Evolutionary conservation across 2,329 filamentous ascomycete genomes (phyloP).

Genomic region (Daldinia eschscholtzii): DNA sequence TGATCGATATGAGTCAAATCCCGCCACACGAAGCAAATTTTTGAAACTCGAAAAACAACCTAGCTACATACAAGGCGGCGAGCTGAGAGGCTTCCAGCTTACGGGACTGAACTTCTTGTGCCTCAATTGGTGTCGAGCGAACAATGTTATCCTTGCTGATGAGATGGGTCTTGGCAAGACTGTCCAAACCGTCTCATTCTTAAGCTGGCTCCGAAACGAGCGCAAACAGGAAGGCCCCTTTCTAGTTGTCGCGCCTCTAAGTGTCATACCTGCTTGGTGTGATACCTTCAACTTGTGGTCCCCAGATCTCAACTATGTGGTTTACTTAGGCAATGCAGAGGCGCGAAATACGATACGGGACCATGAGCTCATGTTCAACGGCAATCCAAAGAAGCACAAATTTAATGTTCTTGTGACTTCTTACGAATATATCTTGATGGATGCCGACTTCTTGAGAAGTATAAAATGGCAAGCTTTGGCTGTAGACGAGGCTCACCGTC

Average conservation of each 20-base stretch:
- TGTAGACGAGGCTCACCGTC: slow-evolving; percentile 94
- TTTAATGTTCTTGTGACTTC: slow-evolving; percentile 99
- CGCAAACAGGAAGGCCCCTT: slow-evolving; percentile 93
- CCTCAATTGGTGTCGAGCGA: slow-evolving; percentile 93
- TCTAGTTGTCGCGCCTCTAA: slow-evolving; percentile 95
- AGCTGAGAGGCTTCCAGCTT: slow-evolving; percentile 92
- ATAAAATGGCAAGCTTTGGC: slow-evolving; percentile 99
- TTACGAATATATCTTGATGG: slow-evolving; percentile 93
- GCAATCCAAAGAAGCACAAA: slow-evolving; percentile 88
- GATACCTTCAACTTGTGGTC: slow-evolving; percentile 98
- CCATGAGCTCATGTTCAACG: slow-evolving; percentile 87
- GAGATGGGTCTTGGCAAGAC: slow-evolving; percentile 99
- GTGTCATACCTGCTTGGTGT: slow-evolving; percentile 97
- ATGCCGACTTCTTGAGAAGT: slow-evolving; percentile 84
- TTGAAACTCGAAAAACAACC: slow-evolving; percentile 83
- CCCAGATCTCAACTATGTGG: slow-evolving; percentile 95
- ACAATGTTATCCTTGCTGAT: slow-evolving; percentile 97
- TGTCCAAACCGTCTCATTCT: slow-evolving; percentile 95
- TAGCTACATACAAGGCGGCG: slow-evolving; percentile 83
- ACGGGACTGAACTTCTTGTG: slow-evolving; percentile 94
- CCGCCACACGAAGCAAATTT: slow-evolving; percentile 79
- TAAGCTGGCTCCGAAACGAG: slow-evolving; percentile 95
- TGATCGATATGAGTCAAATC: slow-evolving; percentile 80
- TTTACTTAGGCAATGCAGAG: slow-evolving; percentile 91
- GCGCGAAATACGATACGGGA: slow-evolving; percentile 90